Base-by-base conservation (phyloP, 805 yeast genomes). In the Kazachstania bromeliacearum region DNA sequence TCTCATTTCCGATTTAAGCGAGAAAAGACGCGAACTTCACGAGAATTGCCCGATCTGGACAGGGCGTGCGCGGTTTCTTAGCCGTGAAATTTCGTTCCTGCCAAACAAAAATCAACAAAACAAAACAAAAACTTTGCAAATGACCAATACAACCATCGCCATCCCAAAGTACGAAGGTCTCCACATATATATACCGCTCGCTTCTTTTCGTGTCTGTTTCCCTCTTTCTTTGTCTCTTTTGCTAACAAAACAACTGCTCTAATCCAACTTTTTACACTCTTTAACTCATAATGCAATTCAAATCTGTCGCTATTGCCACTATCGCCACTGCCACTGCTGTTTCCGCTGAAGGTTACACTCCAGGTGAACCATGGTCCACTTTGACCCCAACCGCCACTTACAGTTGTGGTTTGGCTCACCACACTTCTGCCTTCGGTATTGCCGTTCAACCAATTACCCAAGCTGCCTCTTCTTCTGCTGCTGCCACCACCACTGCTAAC, bases 351-450 rank as follows among this genome's bases (percentile, higher is more conserved):
- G 82, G 82, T 37, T 72, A 71, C 51, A 71, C 73, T 43, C 79
- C 82, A 39, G 61, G 75, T 40, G 75, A 73, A 36, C 71, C 77
- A 44, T 80, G 81, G 81, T 58, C 79, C 36, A 77, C 85, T 35
- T 68, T 80, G 58, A 79, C 87, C 28, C 87, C 92, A 48, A 38
- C 61, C 28, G 72, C 70, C 28, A 57, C 73, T 27, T 69, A 70
- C 46, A 43, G 73, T 12, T 76, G 78, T 50, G 79, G 75, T 43
- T 46, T 67, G 40, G 71, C 82, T 33, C 75, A 73, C 47, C 71
- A 71, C 67, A 42, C 72, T 28, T 57, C 63, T 32, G 53, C 70
- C 31, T 80, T 80, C 51, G 89, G 87, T 63, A 79, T 80, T 49
- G 81, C 80, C 41, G 74, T 79, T 45, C 61, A 66, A 42, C 73